Evolutionary conservation across 2,329 filamentous ascomycete genomes (phyloP).

Genomic region (Lomentospora prolificans): DNA sequence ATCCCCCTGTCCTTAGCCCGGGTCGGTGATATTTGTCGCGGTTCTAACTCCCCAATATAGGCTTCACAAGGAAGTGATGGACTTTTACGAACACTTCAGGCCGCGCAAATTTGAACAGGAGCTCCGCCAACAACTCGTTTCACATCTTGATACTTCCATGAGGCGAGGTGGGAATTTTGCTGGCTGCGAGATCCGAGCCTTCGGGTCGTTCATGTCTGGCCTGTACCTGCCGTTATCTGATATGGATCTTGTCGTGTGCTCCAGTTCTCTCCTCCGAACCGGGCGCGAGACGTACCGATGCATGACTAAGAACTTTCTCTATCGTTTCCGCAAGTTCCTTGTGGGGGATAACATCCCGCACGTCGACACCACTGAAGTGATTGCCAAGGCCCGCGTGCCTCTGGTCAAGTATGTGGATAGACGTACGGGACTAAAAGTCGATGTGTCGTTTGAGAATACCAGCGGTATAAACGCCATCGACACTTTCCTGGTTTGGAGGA

Average conservation of each 20-base stretch:
- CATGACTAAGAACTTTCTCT: slow-evolving; percentile 44
- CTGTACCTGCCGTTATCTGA: slow-evolving; percentile 65
- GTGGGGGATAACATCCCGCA: slow-evolving; percentile 45
- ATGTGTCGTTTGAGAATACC: slow-evolving; percentile 89
- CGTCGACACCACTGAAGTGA: slow-evolving; percentile 51
- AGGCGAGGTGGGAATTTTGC: slow-evolving; percentile 40
- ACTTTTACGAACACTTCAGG: slow-evolving; percentile 79
- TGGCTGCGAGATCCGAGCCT: slow-evolving; percentile 58
- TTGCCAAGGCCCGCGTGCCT: slow-evolving; percentile 72
- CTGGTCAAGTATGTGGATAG: slow-evolving; percentile 84
- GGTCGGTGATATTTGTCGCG: background rate
- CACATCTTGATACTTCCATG: slow-evolving; percentile 54
- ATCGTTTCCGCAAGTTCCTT: slow-evolving; percentile 53
- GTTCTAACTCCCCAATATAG: slow-evolving; percentile 28
- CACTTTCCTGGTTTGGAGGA: slow-evolving; percentile 74
- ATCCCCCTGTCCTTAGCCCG: slow-evolving; percentile 8
- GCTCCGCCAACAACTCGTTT: slow-evolving; percentile 63
- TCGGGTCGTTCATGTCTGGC: slow-evolving; percentile 90
- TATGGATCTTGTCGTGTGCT: slow-evolving; percentile 84
- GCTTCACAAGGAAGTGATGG: slow-evolving; percentile 79
- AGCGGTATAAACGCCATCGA: slow-evolving; percentile 70
- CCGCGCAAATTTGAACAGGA: slow-evolving; percentile 68
- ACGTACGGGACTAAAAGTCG: slow-evolving; percentile 70
- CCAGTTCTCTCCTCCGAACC: slow-evolving; percentile 42
- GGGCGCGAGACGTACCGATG: slow-evolving; percentile 34